Percentiles rank a stretch among this genome's conserved stretches.
Conservation (phyloP, 805 yeast species). For the Nakazawaea pomicola region DNA sequence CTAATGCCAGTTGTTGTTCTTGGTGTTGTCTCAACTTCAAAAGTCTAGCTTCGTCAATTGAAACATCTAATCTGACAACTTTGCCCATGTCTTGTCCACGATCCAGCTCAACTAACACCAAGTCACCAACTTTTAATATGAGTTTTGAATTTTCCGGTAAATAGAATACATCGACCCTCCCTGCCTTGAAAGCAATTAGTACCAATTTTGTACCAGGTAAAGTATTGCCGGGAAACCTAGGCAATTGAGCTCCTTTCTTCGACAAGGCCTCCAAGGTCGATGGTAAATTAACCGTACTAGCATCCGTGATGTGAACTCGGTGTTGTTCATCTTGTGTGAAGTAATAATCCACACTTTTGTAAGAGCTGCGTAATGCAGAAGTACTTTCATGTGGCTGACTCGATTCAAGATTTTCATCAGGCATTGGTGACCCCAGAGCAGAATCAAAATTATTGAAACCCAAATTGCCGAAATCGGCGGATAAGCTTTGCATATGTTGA, state of each 20-base stretch:
- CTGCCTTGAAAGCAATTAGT: conserved; percentile 72
- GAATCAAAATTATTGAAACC: too few species aligned
- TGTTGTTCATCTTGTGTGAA: conserved; percentile 12
- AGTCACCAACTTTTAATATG: conserved; percentile 47
- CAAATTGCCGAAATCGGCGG: conserved; percentile 9
- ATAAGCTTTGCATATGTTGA: conserved; percentile 7
- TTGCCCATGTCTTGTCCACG: conserved; percentile 75
- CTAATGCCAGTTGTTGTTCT: conserved; percentile 65
- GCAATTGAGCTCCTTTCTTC: conserved; percentile 34
- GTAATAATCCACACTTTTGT: conserved; percentile 13
- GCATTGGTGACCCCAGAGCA: too few species aligned
- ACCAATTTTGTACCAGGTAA: conserved; percentile 37
- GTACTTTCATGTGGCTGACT: conserved; percentile 7
- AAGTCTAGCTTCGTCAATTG: conserved; percentile 62
- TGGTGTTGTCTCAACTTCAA: conserved; percentile 62
- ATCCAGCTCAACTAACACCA: conserved; percentile 82
- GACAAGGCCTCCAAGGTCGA: conserved; percentile 15
- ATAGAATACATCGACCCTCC: conserved; percentile 74
- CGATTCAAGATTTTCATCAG: not conserved
- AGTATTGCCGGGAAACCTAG: conserved; percentile 27
- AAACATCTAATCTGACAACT: conserved; percentile 51
- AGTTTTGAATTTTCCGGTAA: conserved; percentile 37
- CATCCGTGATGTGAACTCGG: conserved; percentile 15
- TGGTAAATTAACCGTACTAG: conserved; percentile 11
- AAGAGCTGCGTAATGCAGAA: conserved; percentile 1